Evolutionary conservation across 2,329 filamentous ascomycete genomes (phyloP).

Genomic region (Incumbomyces lentus): DNA sequence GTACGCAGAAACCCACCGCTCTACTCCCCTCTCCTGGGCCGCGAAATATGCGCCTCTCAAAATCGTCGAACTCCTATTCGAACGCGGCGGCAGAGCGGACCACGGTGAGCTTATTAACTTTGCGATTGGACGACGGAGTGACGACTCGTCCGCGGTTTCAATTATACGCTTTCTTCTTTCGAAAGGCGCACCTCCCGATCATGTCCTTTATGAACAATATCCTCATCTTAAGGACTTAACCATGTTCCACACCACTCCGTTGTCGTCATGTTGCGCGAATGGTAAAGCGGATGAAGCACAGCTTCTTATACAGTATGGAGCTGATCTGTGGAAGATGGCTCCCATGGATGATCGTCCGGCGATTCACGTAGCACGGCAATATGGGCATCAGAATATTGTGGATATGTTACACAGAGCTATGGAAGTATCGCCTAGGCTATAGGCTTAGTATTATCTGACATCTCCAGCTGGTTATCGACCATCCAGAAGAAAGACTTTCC

Average conservation of each 20-base stretch:
- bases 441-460: too few relatives aligned
- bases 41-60: conserved; percentile 1
- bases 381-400: too few relatives aligned
- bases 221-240: neutral
- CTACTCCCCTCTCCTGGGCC: neutral
- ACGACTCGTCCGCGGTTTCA: neutral
- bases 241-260: neutral
- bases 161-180: neutral
- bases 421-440: too few relatives aligned
- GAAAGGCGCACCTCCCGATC: neutral
- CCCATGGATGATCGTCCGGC: too few relatives aligned
- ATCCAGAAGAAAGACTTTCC: too few relatives aligned
- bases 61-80: conserved; percentile 1
- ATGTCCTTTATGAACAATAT: neutral
- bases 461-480: too few relatives aligned
- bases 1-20: neutral
- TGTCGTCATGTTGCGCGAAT: neutral
- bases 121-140: neutral
- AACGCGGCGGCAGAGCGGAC: neutral
- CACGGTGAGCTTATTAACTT: neutral
- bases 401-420: too few relatives aligned
- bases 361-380: too few relatives aligned
- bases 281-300: neutral
- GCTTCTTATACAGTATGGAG: neutral
- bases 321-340: neutral